Evolutionary conservation across 177 flowering plant species (phyloP).

Genomic region (Vitis hybrid): DNA sequence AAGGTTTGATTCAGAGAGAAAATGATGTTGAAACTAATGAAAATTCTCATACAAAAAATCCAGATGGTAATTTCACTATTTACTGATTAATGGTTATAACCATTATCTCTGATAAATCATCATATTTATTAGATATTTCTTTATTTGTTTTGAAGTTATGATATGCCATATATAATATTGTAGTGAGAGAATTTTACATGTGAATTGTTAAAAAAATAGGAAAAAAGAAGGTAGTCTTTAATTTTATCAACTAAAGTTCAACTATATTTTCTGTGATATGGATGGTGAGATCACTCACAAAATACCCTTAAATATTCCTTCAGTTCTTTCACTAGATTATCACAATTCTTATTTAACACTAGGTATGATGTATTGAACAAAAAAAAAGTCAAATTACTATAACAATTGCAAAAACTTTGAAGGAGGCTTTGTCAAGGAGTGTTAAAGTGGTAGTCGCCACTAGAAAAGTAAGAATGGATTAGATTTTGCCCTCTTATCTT

Average conservation of each 20-base stretch:
- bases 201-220: slow-evolving; percentile 54
- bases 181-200: slow-evolving; percentile 38
- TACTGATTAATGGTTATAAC: background rate
- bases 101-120: background rate
- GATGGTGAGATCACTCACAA: slow-evolving; percentile 68
- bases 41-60: slow-evolving; percentile 27
- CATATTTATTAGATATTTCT: background rate
- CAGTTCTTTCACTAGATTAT: slow-evolving; percentile 8
- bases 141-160: slow-evolving; percentile 15
- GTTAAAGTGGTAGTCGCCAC: slow-evolving; percentile 89
- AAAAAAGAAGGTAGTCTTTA: slow-evolving; percentile 84
- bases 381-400: slow-evolving; percentile 42
- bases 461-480: slow-evolving; percentile 64
- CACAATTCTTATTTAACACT: slow-evolving; percentile 15
- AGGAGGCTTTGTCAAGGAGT: slow-evolving; percentile 80
- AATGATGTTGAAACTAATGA: slow-evolving; percentile 46
- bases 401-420: slow-evolving; percentile 69
- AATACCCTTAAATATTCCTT: background rate
- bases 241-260: slow-evolving; percentile 82
- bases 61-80: slow-evolving; percentile 52
- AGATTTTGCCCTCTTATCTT: background rate
- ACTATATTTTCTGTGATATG: slow-evolving; percentile 91
- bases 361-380: slow-evolving; percentile 89
- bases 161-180: slow-evolving; percentile 14
- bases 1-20: slow-evolving; percentile 84